phyloP scores from a whole-genome alignment of 2,329 filamentous ascomycete species.

The Periglandula ipomoeae region DNA sequence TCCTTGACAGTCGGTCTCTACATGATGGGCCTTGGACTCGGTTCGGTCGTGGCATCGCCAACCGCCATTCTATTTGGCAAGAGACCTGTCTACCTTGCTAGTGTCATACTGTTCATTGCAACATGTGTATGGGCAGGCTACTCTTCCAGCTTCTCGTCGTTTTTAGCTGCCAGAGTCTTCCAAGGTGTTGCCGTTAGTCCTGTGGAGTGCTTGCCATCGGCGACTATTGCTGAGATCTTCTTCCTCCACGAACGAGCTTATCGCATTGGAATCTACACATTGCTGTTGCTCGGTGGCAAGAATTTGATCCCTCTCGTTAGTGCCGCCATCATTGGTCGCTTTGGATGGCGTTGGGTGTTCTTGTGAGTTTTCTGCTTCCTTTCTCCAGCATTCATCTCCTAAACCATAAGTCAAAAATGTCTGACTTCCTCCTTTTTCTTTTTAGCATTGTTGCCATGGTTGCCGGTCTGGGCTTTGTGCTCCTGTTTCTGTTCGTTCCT shows the following conservation, averaged over 20 bases:
- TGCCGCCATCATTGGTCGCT: slow-evolving; percentile 67
- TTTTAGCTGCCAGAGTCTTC: slow-evolving; percentile 74
- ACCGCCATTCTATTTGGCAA: slow-evolving; percentile 90
- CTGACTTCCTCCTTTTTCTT: slow-evolving; percentile 10
- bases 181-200: slow-evolving; percentile 83
- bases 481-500: slow-evolving; percentile 85
- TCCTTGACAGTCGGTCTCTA: slow-evolving; percentile 84
- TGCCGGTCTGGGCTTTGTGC: slow-evolving; percentile 56
- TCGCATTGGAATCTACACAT: slow-evolving; percentile 84
- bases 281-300: slow-evolving; percentile 82
- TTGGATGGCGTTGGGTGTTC: slow-evolving; percentile 87
- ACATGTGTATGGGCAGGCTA: slow-evolving; percentile 77
- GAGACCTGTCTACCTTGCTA: slow-evolving; percentile 75
- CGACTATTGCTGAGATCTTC: slow-evolving; percentile 93
- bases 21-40: slow-evolving; percentile 87
- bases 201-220: slow-evolving; percentile 85
- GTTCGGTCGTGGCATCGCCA: slow-evolving; percentile 75
- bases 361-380: slow-evolving; percentile 43
- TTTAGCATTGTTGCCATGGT: slow-evolving; percentile 71
- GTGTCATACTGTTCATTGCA: slow-evolving; percentile 66
- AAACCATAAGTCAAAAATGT: neutral
- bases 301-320: slow-evolving; percentile 83
- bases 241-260: slow-evolving; percentile 92
- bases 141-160: slow-evolving; percentile 71
- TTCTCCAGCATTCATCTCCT: neutral